A percentile compares a stretch with the other conserved stretches of the same genome.
Evolutionary conservation across 768 basidiomycete species (phyloP).

Genomic region (Amanita phalloides): DNA sequence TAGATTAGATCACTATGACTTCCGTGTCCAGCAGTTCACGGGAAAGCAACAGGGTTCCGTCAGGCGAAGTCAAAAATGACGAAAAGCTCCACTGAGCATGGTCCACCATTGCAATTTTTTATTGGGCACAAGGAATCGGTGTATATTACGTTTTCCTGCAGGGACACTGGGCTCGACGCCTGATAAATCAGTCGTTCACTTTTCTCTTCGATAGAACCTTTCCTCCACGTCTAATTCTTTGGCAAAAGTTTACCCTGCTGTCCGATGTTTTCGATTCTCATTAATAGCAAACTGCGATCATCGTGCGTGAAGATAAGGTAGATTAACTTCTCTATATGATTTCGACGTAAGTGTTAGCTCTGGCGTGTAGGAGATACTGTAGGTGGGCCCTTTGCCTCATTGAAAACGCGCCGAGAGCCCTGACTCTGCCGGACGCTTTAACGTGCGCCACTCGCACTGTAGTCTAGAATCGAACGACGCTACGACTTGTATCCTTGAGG

Average conservation of each 20-base stretch:
- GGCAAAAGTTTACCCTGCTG: neutral
- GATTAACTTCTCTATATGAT: neutral
- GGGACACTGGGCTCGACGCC: neutral
- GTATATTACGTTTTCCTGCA: neutral
- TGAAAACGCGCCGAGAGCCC: slow-evolving; percentile 1
- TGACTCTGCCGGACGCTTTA: neutral
- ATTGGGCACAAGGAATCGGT: neutral
- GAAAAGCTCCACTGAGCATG: slow-evolving; percentile 16
- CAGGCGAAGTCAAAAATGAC: slow-evolving; percentile 21
- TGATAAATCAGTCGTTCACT: neutral
- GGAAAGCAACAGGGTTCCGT: slow-evolving; percentile 27
- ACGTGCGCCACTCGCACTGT: neutral
- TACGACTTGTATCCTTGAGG: neutral
- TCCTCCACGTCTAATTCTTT: neutral
- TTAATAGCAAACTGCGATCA: slow-evolving; percentile 21
- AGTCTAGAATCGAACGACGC: neutral
- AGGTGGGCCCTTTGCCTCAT: slow-evolving; percentile 1
- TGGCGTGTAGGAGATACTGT: neutral
- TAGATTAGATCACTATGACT: slow-evolving; percentile 26
- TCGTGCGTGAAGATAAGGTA: slow-evolving; percentile 17
- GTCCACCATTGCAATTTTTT: slow-evolving; percentile 13
- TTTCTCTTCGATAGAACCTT: neutral
- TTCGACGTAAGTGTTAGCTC: neutral
- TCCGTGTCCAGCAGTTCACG: slow-evolving; percentile 32
- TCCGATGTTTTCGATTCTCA: slow-evolving; percentile 6